Evolutionary conservation across 352 stramenopile genomes (phyloP).

Genomic region (Phytopythium aichiense): DNA sequence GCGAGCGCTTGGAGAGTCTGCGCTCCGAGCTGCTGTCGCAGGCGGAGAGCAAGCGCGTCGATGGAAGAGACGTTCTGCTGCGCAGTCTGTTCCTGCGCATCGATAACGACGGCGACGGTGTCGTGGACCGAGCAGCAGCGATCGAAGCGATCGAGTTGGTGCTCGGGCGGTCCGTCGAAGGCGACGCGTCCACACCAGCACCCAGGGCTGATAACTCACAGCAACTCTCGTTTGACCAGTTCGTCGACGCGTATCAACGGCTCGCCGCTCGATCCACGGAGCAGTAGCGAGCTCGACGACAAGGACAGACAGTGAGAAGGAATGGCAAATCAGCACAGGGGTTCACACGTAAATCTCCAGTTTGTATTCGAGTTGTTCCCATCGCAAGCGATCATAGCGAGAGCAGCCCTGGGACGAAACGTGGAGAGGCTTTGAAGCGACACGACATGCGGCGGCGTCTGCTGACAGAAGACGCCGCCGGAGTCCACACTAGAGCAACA

Average conservation of each 20-base stretch:
- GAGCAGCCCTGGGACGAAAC: not conserved
- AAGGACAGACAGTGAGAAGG: not conserved
- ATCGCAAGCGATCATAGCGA: conserved; percentile 3
- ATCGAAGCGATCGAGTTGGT: conserved; percentile 26
- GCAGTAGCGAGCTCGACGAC: not conserved
- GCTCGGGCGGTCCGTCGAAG: conserved; percentile 8
- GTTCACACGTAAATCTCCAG: not conserved
- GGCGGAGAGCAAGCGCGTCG: not conserved
- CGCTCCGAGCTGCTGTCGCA: conserved; percentile 16
- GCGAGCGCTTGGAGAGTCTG: conserved; percentile 23
- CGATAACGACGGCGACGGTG: conserved; percentile 11
- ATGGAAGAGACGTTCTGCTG: conserved; percentile 21
- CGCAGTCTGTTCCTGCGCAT: conserved; percentile 27
- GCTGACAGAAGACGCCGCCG: not conserved
- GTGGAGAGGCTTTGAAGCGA: not conserved
- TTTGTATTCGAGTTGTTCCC: not conserved
- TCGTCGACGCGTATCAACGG: conserved; percentile 14
- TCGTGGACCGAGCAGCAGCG: conserved; percentile 15
- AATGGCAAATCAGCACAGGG: not conserved
- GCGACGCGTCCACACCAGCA: not conserved
- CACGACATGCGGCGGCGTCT: not conserved
- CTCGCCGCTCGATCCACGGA: not conserved
- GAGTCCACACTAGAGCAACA: conserved; percentile 1
- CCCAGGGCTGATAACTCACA: conserved; percentile 10
- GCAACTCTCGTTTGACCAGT: conserved; percentile 25